phyloP scores from a whole-genome alignment of 805 yeast species.

The Citeromyces nyonsensis region DNA sequence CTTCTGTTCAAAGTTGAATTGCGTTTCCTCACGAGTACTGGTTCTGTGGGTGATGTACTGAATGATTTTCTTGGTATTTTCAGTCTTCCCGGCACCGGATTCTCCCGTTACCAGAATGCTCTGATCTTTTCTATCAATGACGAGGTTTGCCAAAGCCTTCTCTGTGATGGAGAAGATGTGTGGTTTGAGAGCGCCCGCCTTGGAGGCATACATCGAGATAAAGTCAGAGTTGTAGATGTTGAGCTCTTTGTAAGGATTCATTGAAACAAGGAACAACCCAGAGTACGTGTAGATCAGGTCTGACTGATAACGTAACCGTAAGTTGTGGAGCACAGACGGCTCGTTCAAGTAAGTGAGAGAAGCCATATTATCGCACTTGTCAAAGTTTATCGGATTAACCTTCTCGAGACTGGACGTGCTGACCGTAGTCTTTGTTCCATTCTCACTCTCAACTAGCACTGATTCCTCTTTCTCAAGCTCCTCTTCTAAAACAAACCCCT shows the following conservation, averaged over 20 bases:
- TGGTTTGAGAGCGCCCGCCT: slow-evolving; percentile 28
- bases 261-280: slow-evolving; percentile 88
- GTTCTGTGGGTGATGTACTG: slow-evolving; percentile 81
- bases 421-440: slow-evolving; percentile 17
- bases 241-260: slow-evolving; percentile 75
- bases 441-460: slow-evolving; percentile 8
- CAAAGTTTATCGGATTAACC: slow-evolving; percentile 83
- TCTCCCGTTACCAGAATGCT: slow-evolving; percentile 96
- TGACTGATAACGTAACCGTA: slow-evolving; percentile 59
- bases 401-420: slow-evolving; percentile 32
- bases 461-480: slow-evolving; percentile 1
- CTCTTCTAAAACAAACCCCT: slow-evolving; percentile 29
- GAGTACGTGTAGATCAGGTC: slow-evolving; percentile 87
- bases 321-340: slow-evolving; percentile 84
- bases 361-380: slow-evolving; percentile 89
- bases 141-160: slow-evolving; percentile 64
- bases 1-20: slow-evolving; percentile 53
- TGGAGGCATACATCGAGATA: slow-evolving; percentile 33
- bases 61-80: slow-evolving; percentile 87
- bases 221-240: slow-evolving; percentile 53
- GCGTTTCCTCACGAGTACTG: slow-evolving; percentile 8
- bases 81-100: slow-evolving; percentile 98
- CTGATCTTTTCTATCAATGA: slow-evolving; percentile 61
- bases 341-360: slow-evolving; percentile 88
- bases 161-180: slow-evolving; percentile 89